phyloP scores from a whole-genome alignment of 2,329 filamentous ascomycete species.

The Cercospora citrullina region DNA sequence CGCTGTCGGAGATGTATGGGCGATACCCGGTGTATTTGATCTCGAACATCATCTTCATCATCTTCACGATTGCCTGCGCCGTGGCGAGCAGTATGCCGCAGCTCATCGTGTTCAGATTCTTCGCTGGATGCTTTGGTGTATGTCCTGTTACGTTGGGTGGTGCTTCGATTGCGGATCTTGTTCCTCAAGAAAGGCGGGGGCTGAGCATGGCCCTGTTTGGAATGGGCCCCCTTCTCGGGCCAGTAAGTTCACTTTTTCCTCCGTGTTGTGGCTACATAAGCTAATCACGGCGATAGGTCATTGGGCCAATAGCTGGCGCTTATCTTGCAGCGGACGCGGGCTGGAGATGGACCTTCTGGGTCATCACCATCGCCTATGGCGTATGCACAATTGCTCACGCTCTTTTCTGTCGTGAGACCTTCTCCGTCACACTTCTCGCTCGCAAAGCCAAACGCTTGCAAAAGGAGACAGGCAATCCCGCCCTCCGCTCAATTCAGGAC shows the following conservation, averaged over 20 bases:
- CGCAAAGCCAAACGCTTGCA: slow-evolving; percentile 47
- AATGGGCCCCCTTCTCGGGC: slow-evolving; percentile 36
- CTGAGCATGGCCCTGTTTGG: slow-evolving; percentile 26
- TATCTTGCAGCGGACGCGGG: slow-evolving; percentile 51
- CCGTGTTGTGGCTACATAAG: background rate
- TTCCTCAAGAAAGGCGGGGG: slow-evolving; percentile 25
- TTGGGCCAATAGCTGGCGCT: slow-evolving; percentile 53
- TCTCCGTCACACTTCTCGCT: slow-evolving; percentile 49
- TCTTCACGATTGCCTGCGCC: slow-evolving; percentile 36
- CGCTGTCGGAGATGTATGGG: slow-evolving; percentile 39
- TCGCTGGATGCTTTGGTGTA: slow-evolving; percentile 53
- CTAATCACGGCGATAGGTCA: background rate
- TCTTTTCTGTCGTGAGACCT: slow-evolving; percentile 49
- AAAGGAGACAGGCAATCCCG: slow-evolving; percentile 49
- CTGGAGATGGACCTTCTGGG: slow-evolving; percentile 57
- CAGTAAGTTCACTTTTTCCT: slow-evolving; percentile 32
- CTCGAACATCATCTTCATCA: slow-evolving; percentile 35
- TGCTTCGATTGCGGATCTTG: slow-evolving; percentile 24
- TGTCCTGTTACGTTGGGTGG: slow-evolving; percentile 38
- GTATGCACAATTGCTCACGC: slow-evolving; percentile 37
- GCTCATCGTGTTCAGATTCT: slow-evolving; percentile 37
- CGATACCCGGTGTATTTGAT: slow-evolving; percentile 33
- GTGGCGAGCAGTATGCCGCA: slow-evolving; percentile 30
- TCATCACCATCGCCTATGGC: slow-evolving; percentile 42
- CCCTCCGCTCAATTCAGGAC: slow-evolving; percentile 44